phyloP scores from a whole-genome alignment of 2,329 filamentous ascomycete genomes.

The Trichophyton benhamiae region DNA sequence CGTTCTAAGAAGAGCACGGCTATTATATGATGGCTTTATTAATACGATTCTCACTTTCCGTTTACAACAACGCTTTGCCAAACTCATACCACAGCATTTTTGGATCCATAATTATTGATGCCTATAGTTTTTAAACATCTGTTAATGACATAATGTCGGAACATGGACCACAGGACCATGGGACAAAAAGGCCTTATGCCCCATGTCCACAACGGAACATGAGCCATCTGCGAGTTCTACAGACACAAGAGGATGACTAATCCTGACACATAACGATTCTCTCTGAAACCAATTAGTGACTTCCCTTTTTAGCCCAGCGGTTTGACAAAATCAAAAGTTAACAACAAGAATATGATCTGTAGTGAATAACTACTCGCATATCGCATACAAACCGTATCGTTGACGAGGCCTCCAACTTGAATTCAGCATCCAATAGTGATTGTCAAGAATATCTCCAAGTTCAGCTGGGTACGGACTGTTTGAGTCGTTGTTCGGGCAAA shows the following conservation, averaged over 20 bases:
- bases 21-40: constrained; percentile 16
- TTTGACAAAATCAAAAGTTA: not conserved
- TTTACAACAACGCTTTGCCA: not conserved
- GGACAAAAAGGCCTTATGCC: too few relatives aligned
- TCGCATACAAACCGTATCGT: constrained; percentile 12
- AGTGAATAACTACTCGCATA: constrained; percentile 3
- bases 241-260: too few relatives aligned
- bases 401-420: constrained; percentile 10
- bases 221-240: too few relatives aligned
- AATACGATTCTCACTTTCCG: constrained; percentile 18
- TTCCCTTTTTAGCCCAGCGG: too few relatives aligned
- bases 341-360: not conserved
- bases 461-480: constrained; percentile 7
- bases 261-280: too few relatives aligned
- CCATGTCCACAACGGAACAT: too few relatives aligned
- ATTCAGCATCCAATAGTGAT: constrained; percentile 10
- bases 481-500: constrained; percentile 6
- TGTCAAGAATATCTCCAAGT: constrained; percentile 7
- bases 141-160: too few relatives aligned
- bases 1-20: constrained; percentile 18
- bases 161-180: too few relatives aligned
- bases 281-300: too few relatives aligned
- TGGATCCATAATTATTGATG: not conserved
- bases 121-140: too few relatives aligned
- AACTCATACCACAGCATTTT: constrained; percentile 7